Evolutionary conservation across 371 early-diverging fungal species (phyloP), one percentile per base, ranked within the genome.

Genomic region (Chytridium lagenaria): DNA sequence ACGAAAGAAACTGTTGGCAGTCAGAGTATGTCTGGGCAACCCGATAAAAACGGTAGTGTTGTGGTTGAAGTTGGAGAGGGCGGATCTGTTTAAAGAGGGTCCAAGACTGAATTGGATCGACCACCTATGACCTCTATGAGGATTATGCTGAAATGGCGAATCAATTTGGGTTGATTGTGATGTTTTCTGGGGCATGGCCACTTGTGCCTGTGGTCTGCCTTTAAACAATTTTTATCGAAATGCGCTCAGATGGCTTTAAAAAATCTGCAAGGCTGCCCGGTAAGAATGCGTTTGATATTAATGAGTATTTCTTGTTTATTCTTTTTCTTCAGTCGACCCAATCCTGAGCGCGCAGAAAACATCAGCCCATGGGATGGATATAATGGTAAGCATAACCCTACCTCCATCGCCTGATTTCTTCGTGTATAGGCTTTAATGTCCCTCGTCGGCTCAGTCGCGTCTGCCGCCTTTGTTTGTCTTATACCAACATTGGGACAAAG

Each of bases 61-160:
- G 19, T 12, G 44, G 44, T 12, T 44, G 44, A 12, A 12, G 44
- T 44, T 44, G 26, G 16, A 16, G 30, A n/a, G n/a, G n/a, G n/a
- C n/a, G n/a, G n/a, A n/a, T n/a, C n/a, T n/a, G n/a, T n/a, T n/a
- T n/a, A 68, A 59, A 40, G 76, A 79, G 50, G 66, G 19, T 70
- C 73, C 26, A 51, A 59, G 59, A 69, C 69, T 31, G 83, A 79
- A 50, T 61, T 76, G 15, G 87, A 73, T n/a, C 78, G 92, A 68
- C 90, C 91, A 3, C 89, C 84, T 95, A 96, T 76, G 89, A 91
- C 74, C 89, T 93, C 37, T 94, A 91, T 69, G 90, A 90, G 40
- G 96, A 96, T 76, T 95, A 95, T 80, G 91, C 91, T 37, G 96
- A 96, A 76, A 93, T 96, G 94, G 90, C 91, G 51, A 89, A 91